Percentiles rank a stretch among this genome's conserved stretches.
Conservation (phyloP, 2,329 filamentous ascomycete genomes). For the Leptographium galeiforme region DNA sequence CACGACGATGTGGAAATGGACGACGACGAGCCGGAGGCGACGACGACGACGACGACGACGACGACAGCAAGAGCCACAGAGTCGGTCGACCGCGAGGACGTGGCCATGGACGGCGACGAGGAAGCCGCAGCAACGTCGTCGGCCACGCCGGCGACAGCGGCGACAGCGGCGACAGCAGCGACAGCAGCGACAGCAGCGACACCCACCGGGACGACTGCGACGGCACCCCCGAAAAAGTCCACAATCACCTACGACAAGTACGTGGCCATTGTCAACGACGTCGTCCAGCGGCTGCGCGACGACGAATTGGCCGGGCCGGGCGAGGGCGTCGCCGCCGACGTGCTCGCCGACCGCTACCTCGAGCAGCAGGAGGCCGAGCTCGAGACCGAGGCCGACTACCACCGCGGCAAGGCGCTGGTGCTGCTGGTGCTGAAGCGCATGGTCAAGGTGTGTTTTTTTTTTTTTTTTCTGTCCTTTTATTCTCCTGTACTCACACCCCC, state of each 20-base stretch:
- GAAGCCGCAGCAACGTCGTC: slow-evolving; percentile 26
- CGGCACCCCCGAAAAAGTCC: slow-evolving; percentile 31
- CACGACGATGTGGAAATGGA: slow-evolving; percentile 95
- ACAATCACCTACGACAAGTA: slow-evolving; percentile 96
- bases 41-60: slow-evolving; percentile 67
- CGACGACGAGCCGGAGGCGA: slow-evolving; percentile 48
- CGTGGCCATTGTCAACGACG: slow-evolving; percentile 72
- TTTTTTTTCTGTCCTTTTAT: neutral
- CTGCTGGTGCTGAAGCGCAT: slow-evolving; percentile 87
- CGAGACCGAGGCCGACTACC: slow-evolving; percentile 66
- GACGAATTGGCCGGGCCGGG: slow-evolving; percentile 59
- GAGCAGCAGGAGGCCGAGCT: slow-evolving; percentile 82
- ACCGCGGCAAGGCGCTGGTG: slow-evolving; percentile 58
- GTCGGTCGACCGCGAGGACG: slow-evolving; percentile 22
- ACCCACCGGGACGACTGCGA: slow-evolving; percentile 25
- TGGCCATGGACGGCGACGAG: slow-evolving; percentile 12
- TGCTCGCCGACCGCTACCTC: slow-evolving; percentile 76
- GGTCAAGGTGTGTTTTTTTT: slow-evolving; percentile 60
- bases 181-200: slow-evolving; percentile 24
- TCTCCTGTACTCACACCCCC: slow-evolving; percentile 7
- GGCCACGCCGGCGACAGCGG: slow-evolving; percentile 30
- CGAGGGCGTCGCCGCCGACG: slow-evolving; percentile 75
- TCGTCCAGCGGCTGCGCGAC: slow-evolving; percentile 72
- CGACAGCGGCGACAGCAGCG: slow-evolving; percentile 28
- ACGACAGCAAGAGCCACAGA: slow-evolving; percentile 28